Base-by-base conservation (phyloP, 441 rosid species). In the Pelargonium citronellum region DNA sequence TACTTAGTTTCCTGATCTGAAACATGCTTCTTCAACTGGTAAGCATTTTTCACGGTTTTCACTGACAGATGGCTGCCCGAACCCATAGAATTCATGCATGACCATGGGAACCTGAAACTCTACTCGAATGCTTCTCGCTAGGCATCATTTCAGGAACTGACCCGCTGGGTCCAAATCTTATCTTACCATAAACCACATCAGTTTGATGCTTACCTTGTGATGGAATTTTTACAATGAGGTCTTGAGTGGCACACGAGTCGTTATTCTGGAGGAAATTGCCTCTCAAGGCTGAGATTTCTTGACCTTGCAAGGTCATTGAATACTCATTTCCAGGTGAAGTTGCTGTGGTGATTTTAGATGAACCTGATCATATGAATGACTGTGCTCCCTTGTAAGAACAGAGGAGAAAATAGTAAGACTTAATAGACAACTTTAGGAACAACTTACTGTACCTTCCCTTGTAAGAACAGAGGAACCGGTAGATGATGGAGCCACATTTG, bases 281-380 rank as follows among this genome's bases (percentile, higher is more conserved):
- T 80, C 88, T 85, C 91, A 86, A 84, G 92, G 91, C 81, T 78
- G 91, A 72, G 70, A 79, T 80, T 83, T 90, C 97, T 91, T 92
- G 97, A 87, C 97, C 97, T 90, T 92, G 96, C 90, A 89, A 89
- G 92, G 88, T 96, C 96, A 93, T 92, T 47, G 97, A 76, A 77
- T 85, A 88, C 69, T 90, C 93, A 73, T 83, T 83, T 51, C 83
- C 79, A 0, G 84, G 79, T 73, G 87, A 72, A 83, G 96, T 86
- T 81, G 89, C 99, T 78, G 77, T 68, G 69, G 75, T 84, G 34
- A 80, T 77, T 79, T 85, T 91, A 60, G 89, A 75, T 73, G 89
- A 78, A 69, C 91, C 99, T 95, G 73, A 73, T 30, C 27, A 74
- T 65, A 20, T 3, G 12, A 13, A 16, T 65, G 46, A 74, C 49